phyloP scores from a whole-genome alignment of 2,329 filamentous ascomycete genomes.

The Colletotrichum sp. region DNA sequence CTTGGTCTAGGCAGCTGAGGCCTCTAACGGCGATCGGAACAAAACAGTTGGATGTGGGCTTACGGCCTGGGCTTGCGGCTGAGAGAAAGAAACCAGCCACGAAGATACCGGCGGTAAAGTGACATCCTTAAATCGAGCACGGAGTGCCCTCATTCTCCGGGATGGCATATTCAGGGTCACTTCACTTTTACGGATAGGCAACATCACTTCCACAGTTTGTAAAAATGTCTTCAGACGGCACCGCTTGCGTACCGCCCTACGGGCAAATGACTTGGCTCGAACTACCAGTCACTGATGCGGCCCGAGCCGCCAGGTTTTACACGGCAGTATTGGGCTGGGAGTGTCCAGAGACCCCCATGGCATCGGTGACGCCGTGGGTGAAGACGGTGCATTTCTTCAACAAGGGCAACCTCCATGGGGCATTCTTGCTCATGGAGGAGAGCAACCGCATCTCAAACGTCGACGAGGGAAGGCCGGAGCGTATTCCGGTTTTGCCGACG shows the following conservation, averaged over 20 bases:
- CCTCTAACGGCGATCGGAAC: neutral
- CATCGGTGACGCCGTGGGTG: constrained; percentile 25
- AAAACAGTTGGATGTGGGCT: neutral
- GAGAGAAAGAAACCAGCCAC: neutral
- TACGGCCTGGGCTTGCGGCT: neutral
- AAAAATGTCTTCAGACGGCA: neutral
- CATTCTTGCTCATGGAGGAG: constrained; percentile 37
- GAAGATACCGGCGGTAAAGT: too few relatives aligned
- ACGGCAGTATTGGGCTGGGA: constrained; percentile 39
- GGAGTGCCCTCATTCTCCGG: neutral
- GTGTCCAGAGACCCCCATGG: constrained; percentile 25
- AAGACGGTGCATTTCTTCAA: constrained; percentile 39
- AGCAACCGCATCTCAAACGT: constrained; percentile 31
- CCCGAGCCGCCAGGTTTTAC: constrained; percentile 42
- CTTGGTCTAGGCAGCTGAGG: neutral
- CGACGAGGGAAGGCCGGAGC: constrained; percentile 26
- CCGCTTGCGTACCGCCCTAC: neutral
- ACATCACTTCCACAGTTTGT: neutral
- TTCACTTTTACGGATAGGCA: neutral
- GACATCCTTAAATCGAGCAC: neutral
- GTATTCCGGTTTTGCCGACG: constrained; percentile 35
- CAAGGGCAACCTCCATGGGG: constrained; percentile 37
- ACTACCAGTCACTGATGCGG: constrained; percentile 38
- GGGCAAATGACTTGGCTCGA: constrained; percentile 45
- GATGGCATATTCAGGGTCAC: neutral